Evolutionary conservation across 225 moss, liverwort and hornwort genomes (phyloP).

Genomic region (Rhytidiadelphus loreus): DNA sequence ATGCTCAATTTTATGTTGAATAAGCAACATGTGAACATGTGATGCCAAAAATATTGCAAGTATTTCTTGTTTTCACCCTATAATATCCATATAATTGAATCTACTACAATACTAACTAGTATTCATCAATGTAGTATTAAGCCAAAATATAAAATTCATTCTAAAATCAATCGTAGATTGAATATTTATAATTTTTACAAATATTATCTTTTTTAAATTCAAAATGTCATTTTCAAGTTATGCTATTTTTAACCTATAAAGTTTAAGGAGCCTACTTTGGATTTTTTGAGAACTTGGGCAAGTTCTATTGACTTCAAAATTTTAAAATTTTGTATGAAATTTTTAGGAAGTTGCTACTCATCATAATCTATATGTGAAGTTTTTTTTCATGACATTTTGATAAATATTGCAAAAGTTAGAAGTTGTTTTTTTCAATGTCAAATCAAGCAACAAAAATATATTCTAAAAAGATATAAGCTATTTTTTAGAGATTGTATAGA

Average conservation of each 20-base stretch:
- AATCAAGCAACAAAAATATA: too few relatives aligned
- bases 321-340: neutral
- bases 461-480: too few relatives aligned
- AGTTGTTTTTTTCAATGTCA: too few relatives aligned
- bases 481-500: too few relatives aligned
- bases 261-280: too few relatives aligned
- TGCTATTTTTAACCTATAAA: too few relatives aligned
- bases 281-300: accelerated
- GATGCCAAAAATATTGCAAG: neutral
- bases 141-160: too few relatives aligned
- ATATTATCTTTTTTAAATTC: neutral
- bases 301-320: neutral
- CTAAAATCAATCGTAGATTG: neutral
- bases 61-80: neutral
- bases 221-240: neutral
- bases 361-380: too few relatives aligned
- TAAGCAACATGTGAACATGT: neutral
- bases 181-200: neutral
- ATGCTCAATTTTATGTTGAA: neutral
- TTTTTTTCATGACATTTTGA: too few relatives aligned
- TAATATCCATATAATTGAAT: neutral
- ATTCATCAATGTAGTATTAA: neutral
- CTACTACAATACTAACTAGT: too few relatives aligned
- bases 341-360: neutral
- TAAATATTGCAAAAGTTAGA: too few relatives aligned